A percentile compares a stretch with the other conserved stretches of the same genome.
These are phyloP conservation scores for Zopfia rhizophila DNA, from an alignment of 2,329 filamentous ascomycete species.

Conservation along the genomic window DNA sequence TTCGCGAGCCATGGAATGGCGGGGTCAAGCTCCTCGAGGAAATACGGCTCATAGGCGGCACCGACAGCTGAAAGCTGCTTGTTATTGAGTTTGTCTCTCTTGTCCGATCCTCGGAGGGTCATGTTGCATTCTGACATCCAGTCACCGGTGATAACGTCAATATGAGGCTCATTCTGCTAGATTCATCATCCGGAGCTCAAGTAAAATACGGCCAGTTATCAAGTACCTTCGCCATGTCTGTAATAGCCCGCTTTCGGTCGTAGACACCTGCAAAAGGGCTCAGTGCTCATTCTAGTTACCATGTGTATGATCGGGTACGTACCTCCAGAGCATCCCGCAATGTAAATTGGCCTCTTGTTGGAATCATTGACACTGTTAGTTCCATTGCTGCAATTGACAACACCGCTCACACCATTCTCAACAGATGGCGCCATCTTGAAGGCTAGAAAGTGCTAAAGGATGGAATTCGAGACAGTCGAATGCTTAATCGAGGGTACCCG, in stretches of 20 bases:
- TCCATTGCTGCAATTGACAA: constrained; percentile 11
- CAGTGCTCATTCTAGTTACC: background rate
- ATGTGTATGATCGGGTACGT: background rate
- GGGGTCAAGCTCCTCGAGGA: constrained; percentile 33
- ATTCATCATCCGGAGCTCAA: constrained; percentile 11
- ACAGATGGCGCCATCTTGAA: constrained; percentile 22
- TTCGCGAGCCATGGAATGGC: constrained; percentile 35
- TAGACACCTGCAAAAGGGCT: constrained; percentile 24
- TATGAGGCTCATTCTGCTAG: constrained; percentile 30
- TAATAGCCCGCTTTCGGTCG: constrained; percentile 33
- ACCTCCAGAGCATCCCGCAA: constrained; percentile 35
- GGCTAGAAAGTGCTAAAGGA: too few relatives aligned
- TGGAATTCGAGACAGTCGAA: too few relatives aligned
- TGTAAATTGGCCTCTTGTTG: constrained; percentile 29
- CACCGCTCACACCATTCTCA: constrained; percentile 21
- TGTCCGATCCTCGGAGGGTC: constrained; percentile 32
- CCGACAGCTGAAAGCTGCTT: constrained; percentile 28
- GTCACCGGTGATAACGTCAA: constrained; percentile 36
- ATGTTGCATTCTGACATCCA: constrained; percentile 42
- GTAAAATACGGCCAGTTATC: constrained; percentile 4
- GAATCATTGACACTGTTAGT: constrained; percentile 22
- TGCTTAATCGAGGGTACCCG: too few relatives aligned
- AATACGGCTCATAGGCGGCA: constrained; percentile 35
- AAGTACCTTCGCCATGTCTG: constrained; percentile 33
- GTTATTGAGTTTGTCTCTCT: constrained; percentile 30